Percentiles rank a stretch among this genome's conserved stretches.
These are phyloP conservation scores for Hypoxylon intermedium DNA, from an alignment of 495 filamentous ascomycete species.

Conservation along the genomic window DNA sequence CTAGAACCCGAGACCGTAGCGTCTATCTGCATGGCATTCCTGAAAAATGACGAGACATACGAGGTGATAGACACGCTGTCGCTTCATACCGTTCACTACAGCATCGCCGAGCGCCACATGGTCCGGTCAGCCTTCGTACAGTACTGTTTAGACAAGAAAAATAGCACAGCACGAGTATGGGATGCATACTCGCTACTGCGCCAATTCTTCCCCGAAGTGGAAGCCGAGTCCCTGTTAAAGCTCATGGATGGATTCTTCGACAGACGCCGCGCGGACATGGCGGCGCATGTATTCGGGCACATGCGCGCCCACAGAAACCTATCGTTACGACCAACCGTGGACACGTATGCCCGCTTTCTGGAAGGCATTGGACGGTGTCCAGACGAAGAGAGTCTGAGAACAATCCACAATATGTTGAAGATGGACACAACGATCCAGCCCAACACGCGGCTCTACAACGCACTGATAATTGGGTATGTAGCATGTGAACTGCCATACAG, in stretches of 20 bases:
- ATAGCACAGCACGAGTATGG: constrained; percentile 72
- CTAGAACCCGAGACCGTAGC: constrained; percentile 76
- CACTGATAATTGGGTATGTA: constrained; percentile 84
- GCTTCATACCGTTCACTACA: constrained; percentile 67
- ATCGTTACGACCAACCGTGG: constrained; percentile 65
- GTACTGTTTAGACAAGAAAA: constrained; percentile 67
- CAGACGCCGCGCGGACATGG: constrained; percentile 79
- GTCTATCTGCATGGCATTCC: constrained; percentile 71
- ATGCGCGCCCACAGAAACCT: constrained; percentile 74
- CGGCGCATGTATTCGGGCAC: constrained; percentile 82
- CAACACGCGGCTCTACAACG: constrained; percentile 77
- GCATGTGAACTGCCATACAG: constrained; percentile 67
- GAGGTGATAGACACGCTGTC: constrained; percentile 81
- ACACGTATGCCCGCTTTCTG: constrained; percentile 79
- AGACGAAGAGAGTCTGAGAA: constrained; percentile 69
- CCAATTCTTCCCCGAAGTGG: constrained; percentile 78
- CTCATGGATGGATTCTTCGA: constrained; percentile 87
- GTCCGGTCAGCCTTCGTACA: constrained; percentile 69
- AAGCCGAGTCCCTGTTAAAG: constrained; percentile 63
- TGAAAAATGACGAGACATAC: constrained; percentile 72
- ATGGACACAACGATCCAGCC: constrained; percentile 80
- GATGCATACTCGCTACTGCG: constrained; percentile 79
- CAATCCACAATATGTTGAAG: constrained; percentile 90
- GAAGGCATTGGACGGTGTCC: constrained; percentile 72
- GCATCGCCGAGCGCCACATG: constrained; percentile 65